These are phyloP conservation scores for Gryganskiella cystojenkinii DNA, from an alignment of 192 early-diverging fungal species.

Conservation along the genomic window DNA sequence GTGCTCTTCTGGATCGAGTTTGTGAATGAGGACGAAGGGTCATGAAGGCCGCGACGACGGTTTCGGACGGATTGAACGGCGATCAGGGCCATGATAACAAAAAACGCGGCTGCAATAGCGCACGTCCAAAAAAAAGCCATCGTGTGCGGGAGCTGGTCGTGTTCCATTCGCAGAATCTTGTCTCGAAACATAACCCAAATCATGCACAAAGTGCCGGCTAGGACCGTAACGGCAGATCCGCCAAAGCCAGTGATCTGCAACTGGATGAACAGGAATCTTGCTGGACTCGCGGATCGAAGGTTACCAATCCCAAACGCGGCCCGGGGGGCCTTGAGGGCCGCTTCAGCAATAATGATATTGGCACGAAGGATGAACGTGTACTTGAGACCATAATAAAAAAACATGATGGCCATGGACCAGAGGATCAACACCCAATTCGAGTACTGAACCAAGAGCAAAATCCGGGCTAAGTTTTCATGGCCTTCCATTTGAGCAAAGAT, in stretches of 20 bases:
- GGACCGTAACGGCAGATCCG: constrained; percentile 21
- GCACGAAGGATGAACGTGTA: constrained; percentile 50
- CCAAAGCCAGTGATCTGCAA: constrained; percentile 48
- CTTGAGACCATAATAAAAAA: constrained; percentile 53
- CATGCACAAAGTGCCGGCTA: constrained; percentile 44
- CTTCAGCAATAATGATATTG: constrained; percentile 48
- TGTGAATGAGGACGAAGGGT: constrained; percentile 7
- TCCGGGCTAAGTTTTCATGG: constrained; percentile 9
- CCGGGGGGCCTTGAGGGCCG: constrained; percentile 32
- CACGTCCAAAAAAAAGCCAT: constrained; percentile 54
- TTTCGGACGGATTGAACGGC: constrained; percentile 39
- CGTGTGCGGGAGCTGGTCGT: constrained; percentile 29
- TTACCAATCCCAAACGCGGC: constrained; percentile 48
- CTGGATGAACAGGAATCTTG: constrained; percentile 45
- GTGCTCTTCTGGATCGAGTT: constrained; percentile 29
- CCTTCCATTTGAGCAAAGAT: constrained; percentile 26
- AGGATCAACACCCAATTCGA: constrained; percentile 49
- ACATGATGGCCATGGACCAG: constrained; percentile 48
- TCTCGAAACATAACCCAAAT: constrained; percentile 37
- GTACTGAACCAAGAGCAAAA: constrained; percentile 34
- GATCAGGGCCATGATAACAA: constrained; percentile 36
- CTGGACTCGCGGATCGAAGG: constrained; percentile 34
- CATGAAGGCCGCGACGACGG: constrained; percentile 26
- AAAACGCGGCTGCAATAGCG: constrained; percentile 29
- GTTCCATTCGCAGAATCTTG: constrained; percentile 16